These are phyloP conservation scores for Kockiozyma suomiensis DNA, from an alignment of 805 yeast species.

Conservation along the genomic window DNA sequence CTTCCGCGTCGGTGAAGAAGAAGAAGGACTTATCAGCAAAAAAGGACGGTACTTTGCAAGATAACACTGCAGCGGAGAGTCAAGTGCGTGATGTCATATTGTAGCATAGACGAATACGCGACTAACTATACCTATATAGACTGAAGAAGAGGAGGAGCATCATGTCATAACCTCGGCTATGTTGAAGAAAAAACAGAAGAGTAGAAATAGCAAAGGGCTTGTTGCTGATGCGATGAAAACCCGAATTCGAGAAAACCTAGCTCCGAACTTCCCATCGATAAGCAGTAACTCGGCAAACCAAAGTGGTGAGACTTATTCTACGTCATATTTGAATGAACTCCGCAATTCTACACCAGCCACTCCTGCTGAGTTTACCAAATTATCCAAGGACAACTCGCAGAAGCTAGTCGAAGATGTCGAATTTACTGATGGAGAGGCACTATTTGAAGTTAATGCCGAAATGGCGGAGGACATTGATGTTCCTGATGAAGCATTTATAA, in stretches of 20 bases:
- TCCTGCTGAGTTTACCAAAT: constrained; percentile 18
- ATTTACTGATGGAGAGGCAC: constrained; percentile 2
- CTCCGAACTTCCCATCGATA: constrained; percentile 14
- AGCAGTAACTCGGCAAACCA: neutral
- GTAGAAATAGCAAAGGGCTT: neutral
- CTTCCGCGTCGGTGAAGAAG: neutral
- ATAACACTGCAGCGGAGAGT: neutral
- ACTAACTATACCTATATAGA: neutral
- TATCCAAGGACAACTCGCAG: neutral
- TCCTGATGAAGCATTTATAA: constrained; percentile 32
- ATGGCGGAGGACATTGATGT: constrained; percentile 18
- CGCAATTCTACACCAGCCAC: constrained; percentile 25
- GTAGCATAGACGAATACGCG: neutral
- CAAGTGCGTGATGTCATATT: neutral
- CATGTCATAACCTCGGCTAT: constrained; percentile 22
- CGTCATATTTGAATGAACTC: constrained; percentile 25
- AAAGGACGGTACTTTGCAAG: neutral
- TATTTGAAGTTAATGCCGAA: constrained; percentile 19
- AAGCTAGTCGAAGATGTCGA: neutral
- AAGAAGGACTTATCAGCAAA: neutral
- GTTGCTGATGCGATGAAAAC: constrained; percentile 5
- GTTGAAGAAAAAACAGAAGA: constrained; percentile 17
- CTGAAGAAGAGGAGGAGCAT: constrained; percentile 8
- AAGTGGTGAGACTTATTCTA: constrained; percentile 11
- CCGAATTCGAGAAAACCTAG: constrained; percentile 23